Evolutionary conservation across 257 asterid species (phyloP), one percentile per base, ranked within the genome.

Genomic region (Plectranthus barbatus): DNA sequence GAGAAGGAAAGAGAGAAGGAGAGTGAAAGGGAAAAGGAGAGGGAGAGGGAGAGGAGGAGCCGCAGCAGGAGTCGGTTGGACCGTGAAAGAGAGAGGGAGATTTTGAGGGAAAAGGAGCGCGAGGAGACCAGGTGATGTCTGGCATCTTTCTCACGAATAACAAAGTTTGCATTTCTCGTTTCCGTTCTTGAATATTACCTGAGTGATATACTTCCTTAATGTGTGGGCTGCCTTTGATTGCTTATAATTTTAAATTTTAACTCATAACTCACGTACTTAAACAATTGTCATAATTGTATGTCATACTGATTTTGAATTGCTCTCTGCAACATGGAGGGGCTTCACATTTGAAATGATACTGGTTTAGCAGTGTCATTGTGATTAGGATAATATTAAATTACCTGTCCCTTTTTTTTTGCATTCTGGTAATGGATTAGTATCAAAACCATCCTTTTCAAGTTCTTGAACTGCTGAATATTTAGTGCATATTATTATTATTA

Each of bases 61-160:
- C 87, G 96, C 78, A 88, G 96, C 55, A 65, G 86, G 60, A 89
- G 97, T 73, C 84, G 86, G 26, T 80, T 75, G 57, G 89, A 78
- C 8, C 91, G 78, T 2, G 97, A 84, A 72, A 73, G 78, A 68
- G 96, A 88, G 78, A 76, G 55, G 73, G 95, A 87, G 34, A 34
- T 72, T 81, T 2, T 70, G 56, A 77, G 83, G 72, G 94, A 83
- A 56, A 80, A 76, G 51, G 96, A 88, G 75, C 90, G 92, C 5
- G 96, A 85, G 67, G 97, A 93, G 26, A 82, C 77, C 97, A 92
- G 99, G 99, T 92, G 83, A 83, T 68, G 58, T 68, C 37, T 23
- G 9, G 31, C 64, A 15, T 58, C 64, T 49, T 69, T 70, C 24
- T 53, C 63, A 26, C 5, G 31, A 26, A 26, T 26, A 14, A 17